Evolutionary conservation across 345 rosid genomes (phyloP), one percentile per base, ranked within the genome.

Genomic region (Clausena lansium): DNA sequence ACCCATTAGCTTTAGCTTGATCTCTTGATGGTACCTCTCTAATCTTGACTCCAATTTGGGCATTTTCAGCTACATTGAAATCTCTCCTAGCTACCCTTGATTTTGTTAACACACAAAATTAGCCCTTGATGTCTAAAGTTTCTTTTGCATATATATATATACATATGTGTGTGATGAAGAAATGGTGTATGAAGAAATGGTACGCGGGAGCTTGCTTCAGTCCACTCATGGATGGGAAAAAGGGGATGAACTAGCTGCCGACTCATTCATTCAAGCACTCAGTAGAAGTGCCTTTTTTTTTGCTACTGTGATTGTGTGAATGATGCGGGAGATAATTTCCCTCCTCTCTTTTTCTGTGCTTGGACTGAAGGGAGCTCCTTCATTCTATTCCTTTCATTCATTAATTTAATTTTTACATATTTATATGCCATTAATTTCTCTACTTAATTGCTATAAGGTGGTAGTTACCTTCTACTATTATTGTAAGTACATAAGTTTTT

Each of bases 291-390:
- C 38, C 13, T 59, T 55, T 62, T 70, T 47, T 76, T 45, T 50
- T 41, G 77, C 87, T 89, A 78, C 86, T 69, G 89, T 87, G 97
- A 71, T 84, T 92, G 97, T 85, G 86, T 94, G 98, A 94, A 94
- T 94, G 98, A 94, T 88, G 94, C 97, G 98, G 98, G 97, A 94
- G 98, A 89, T 87, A 79, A 74, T 88, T 86, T 84, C 88, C 74
- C 87, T 77, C 83, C 91, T 82, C 84, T 85, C 86, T 82, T 85
- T 86, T 83, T 88, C 95, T 85, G 80, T 89, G 98, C 87, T 94
- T 94, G 98, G 98, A 94, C 98, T 94, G 98, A 94, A 94, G 98
- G 98, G 98, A 94, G 95, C 98, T 94, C 98, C 98, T 89, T 90
- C 91, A 73, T 76, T 84, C 84, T 22, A 33, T 76, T 76, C 19